Percentiles rank a stretch among this genome's conserved stretches.
phyloP scores from a whole-genome alignment of 176 grass and related monocot species.

The Avena atlantica region DNA sequence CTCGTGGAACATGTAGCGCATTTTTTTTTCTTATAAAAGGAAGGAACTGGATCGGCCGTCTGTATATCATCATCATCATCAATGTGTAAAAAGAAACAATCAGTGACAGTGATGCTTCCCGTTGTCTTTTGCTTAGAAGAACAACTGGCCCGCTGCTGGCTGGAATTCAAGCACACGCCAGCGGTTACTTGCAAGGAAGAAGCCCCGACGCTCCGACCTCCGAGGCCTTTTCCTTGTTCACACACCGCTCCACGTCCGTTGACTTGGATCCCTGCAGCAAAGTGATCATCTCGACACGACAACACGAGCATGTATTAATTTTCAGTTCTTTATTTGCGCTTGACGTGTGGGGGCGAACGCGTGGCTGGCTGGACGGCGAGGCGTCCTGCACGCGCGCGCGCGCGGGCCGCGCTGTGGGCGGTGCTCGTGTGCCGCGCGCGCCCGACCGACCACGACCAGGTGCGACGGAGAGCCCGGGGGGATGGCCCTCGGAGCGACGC shows the following conservation, averaged over 20 bases:
- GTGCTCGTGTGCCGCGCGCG: background rate
- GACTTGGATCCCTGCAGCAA: background rate
- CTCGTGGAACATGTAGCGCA: conserved; percentile 5
- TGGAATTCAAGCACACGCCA: background rate
- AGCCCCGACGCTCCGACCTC: background rate
- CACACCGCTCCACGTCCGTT: background rate
- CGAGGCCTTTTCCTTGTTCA: background rate
- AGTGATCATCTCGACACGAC: no score
- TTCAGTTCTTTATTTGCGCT: background rate
- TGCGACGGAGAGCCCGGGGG: background rate
- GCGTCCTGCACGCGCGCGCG: no score
- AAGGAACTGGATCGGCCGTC: background rate
- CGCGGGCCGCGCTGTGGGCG: background rate
- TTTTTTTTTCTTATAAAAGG: background rate
- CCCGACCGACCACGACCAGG: background rate
- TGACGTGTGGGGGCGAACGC: background rate
- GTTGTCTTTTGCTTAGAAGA: background rate
- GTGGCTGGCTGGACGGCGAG: background rate
- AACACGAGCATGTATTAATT: no score
- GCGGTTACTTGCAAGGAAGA: conserved; percentile 37
- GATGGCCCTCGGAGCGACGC: background rate
- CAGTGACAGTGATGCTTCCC: background rate
- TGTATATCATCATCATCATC: no score
- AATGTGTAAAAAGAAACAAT: background rate
- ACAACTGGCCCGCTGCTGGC: no score